Percentiles rank a stretch among this genome's conserved stretches.
These are phyloP conservation scores for Suillus subaureus DNA, from an alignment of 768 basidiomycete genomes.

Conservation along the genomic window DNA sequence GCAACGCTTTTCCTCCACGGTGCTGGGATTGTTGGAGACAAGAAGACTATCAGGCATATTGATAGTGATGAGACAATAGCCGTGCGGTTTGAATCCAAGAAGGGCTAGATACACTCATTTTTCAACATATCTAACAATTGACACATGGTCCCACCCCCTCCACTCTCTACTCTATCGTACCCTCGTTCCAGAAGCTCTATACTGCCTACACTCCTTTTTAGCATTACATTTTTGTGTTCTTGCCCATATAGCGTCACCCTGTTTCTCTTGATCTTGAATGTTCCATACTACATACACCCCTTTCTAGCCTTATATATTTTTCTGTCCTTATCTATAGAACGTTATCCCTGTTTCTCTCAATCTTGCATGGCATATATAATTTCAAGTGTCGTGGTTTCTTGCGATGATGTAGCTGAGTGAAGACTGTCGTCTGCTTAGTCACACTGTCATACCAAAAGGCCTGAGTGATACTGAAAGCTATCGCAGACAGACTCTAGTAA, in stretches of 20 bases:
- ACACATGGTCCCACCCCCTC: background rate
- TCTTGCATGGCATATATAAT: background rate
- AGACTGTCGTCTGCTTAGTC: too few species aligned
- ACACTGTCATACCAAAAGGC: too few species aligned
- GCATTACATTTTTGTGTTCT: background rate
- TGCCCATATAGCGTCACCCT: background rate
- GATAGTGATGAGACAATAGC: conserved; percentile 26
- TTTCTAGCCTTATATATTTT: too few species aligned
- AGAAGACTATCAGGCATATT: conserved; percentile 7
- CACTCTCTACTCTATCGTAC: background rate
- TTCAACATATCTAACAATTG: background rate
- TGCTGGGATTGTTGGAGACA: conserved; percentile 44
- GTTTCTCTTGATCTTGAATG: background rate
- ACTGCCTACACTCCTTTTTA: background rate
- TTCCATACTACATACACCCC: too few species aligned
- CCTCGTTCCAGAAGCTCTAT: background rate
- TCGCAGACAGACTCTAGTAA: too few species aligned
- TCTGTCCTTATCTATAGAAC: too few species aligned
- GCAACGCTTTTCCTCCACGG: conserved; percentile 39
- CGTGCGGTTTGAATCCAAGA: background rate
- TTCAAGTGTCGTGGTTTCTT: background rate
- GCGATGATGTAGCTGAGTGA: too few species aligned
- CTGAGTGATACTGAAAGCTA: too few species aligned
- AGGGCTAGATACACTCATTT: background rate
- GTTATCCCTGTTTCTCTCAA: too few species aligned